Base-by-base conservation (phyloP, 2,329 filamentous ascomycete genomes). In the Didymella keratinophila region DNA sequence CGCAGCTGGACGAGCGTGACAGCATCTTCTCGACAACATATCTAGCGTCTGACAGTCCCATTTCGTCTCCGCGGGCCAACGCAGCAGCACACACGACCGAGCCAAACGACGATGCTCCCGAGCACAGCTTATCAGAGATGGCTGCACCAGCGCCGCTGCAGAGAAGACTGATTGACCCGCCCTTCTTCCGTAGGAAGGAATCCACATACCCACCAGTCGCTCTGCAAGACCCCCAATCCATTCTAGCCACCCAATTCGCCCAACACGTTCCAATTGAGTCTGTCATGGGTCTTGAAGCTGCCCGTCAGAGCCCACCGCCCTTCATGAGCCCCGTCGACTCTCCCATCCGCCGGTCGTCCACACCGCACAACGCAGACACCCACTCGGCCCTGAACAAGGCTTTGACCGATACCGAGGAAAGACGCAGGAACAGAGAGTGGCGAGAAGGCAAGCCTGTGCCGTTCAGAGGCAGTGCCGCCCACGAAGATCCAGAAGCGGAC, bases 21-120 rank as follows among this genome's bases (percentile, higher is more conserved):
- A 86, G 82, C 74, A 87, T 88, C 71, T 87, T 87, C 69, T 85
- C 86, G 51, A 87, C 85, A 32, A 84, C 85, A 64, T 88, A 87
- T 72, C 75, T 83, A 1, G 78, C 80, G 58, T 80, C 82, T 52
- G 82, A 83, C 61, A 82, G 78, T 68, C 80, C 82, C 63, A 71
- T 70, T 18, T 69, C 74, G 23, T 76, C 77, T 10, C 74, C 75
- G 20, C 68, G 63, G 70, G 60, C 77, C 77, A 64, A 56, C 58
- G 65, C 73, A 52, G 57, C 68, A 57, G 56, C 68, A 55, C 62
- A 58, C 60, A 63, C 58, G 46, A 32, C 53, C 45, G 52, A 63
- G 30, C 8, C 61, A 30, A 44, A 61, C 60, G 61, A 75, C 62
- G 65, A 76, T 73, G 71, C 68, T 46, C 63, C 68, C 44, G 63